phyloP scores from a whole-genome alignment of 805 yeast species.

The Saccharomycopsis sp. region DNA sequence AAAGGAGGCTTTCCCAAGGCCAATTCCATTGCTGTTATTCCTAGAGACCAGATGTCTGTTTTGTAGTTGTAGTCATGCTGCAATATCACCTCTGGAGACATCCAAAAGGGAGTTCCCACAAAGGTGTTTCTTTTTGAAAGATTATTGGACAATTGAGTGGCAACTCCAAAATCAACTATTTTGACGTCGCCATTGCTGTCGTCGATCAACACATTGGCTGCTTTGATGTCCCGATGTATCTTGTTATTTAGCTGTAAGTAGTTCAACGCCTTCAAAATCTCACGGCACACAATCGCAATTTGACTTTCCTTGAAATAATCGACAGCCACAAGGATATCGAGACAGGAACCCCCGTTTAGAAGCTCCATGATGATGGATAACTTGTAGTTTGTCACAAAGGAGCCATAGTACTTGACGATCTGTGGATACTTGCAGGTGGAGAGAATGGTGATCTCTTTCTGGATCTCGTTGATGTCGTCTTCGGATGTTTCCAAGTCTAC shows the following conservation, averaged over 20 bases:
- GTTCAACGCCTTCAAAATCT: constrained; percentile 51
- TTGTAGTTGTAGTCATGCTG: constrained; percentile 67
- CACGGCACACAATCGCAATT: constrained; percentile 47
- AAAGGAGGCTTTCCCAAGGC: constrained; percentile 70
- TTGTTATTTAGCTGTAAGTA: constrained; percentile 66
- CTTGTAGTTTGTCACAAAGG: constrained; percentile 61
- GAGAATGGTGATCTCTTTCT: constrained; percentile 61
- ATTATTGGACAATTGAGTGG: constrained; percentile 71
- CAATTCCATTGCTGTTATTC: constrained; percentile 70
- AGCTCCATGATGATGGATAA: constrained; percentile 79
- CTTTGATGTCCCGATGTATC: constrained; percentile 86
- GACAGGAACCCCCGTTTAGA: constrained; percentile 71
- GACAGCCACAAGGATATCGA: constrained; percentile 51
- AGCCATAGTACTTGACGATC: constrained; percentile 64
- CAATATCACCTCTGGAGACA: constrained; percentile 95
- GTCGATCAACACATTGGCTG: constrained; percentile 79
- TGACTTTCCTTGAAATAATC: constrained; percentile 51
- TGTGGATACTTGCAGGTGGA: constrained; percentile 58
- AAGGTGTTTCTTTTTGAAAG: constrained; percentile 60
- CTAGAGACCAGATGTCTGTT: constrained; percentile 95
- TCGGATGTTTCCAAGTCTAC: constrained; percentile 61
- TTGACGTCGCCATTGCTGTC: constrained; percentile 57
- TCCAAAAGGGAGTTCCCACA: constrained; percentile 97
- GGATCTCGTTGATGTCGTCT: constrained; percentile 68
- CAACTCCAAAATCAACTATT: constrained; percentile 89